A percentile compares a stretch with the other conserved stretches of the same genome.
Evolutionary conservation across 176 grass and related monocot genomes (phyloP).

Genomic region (Carex littledalei): DNA sequence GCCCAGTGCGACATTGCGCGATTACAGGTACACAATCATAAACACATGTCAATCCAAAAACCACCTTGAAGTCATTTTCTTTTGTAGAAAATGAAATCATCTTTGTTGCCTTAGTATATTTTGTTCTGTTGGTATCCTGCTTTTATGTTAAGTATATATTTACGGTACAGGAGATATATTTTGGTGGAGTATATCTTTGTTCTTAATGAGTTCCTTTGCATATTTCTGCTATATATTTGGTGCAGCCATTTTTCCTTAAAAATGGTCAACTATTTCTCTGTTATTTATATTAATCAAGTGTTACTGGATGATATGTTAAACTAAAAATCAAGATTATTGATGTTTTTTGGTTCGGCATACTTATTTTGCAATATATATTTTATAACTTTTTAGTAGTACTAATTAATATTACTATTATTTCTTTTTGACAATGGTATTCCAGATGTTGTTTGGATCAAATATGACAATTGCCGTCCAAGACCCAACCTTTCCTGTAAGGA

Average conservation of each 20-base stretch:
- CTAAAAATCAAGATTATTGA: neutral
- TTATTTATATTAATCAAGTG: neutral
- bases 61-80: neutral
- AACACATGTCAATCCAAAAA: neutral
- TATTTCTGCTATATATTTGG: neutral
- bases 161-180: neutral
- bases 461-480: conserved; percentile 86
- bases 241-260: neutral
- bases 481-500: conserved; percentile 91
- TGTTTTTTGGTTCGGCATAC: neutral
- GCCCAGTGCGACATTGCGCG: conserved; percentile 87
- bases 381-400: neutral
- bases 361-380: neutral
- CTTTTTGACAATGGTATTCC: neutral
- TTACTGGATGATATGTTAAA: neutral
- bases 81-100: neutral
- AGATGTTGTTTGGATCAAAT: conserved; percentile 69
- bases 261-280: neutral
- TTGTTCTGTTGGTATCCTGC: neutral
- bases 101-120: neutral
- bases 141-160: neutral
- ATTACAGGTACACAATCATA: conserved; percentile 43
- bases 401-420: conserved; percentile 2
- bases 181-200: neutral
- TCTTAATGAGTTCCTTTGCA: neutral